A percentile compares a stretch with the other conserved stretches of the same genome.
Conservation (phyloP, 2,329 filamentous ascomycete species). For the Ophiocordyceps polyrhachis-furcata region DNA sequence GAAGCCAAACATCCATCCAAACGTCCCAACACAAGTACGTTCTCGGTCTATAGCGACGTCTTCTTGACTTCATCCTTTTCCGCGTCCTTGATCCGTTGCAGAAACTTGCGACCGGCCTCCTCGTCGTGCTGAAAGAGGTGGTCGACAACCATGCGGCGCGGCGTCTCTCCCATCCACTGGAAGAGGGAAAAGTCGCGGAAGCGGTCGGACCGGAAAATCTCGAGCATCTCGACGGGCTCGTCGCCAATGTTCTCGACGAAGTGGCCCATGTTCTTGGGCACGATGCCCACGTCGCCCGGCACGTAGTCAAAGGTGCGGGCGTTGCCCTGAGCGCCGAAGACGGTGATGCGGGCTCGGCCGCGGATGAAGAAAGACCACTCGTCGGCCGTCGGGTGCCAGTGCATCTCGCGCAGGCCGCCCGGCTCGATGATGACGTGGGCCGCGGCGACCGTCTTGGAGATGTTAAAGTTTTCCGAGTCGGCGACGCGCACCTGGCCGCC, state of each 20-base stretch:
- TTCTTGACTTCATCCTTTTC: constrained; percentile 32
- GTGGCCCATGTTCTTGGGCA: constrained; percentile 60
- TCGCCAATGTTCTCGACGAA: constrained; percentile 71
- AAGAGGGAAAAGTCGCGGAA: constrained; percentile 58
- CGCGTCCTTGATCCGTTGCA: constrained; percentile 40
- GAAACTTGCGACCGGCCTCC: constrained; percentile 42
- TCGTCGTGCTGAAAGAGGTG: constrained; percentile 45
- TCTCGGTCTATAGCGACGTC: background rate
- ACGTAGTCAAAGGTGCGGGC: constrained; percentile 61
- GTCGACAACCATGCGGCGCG: constrained; percentile 44
- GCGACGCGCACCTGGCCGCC: constrained; percentile 58
- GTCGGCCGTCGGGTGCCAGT: constrained; percentile 66
- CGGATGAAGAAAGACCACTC: constrained; percentile 68
- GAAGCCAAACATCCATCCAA: background rate
- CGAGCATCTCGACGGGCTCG: constrained; percentile 55
- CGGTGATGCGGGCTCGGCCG: constrained; percentile 53
- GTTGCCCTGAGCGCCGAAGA: constrained; percentile 50
- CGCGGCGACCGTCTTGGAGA: constrained; percentile 55
- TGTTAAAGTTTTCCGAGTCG: constrained; percentile 57
- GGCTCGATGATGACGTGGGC: constrained; percentile 54
- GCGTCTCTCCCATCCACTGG: constrained; percentile 59
- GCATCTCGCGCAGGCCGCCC: constrained; percentile 58
- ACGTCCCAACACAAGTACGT: background rate
- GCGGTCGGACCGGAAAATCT: constrained; percentile 53
- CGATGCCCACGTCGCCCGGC: constrained; percentile 58